Evolutionary conservation across 2,329 filamentous ascomycete genomes (phyloP), one percentile per base, ranked within the genome.

Genomic region (Colletotrichum endophyticum): DNA sequence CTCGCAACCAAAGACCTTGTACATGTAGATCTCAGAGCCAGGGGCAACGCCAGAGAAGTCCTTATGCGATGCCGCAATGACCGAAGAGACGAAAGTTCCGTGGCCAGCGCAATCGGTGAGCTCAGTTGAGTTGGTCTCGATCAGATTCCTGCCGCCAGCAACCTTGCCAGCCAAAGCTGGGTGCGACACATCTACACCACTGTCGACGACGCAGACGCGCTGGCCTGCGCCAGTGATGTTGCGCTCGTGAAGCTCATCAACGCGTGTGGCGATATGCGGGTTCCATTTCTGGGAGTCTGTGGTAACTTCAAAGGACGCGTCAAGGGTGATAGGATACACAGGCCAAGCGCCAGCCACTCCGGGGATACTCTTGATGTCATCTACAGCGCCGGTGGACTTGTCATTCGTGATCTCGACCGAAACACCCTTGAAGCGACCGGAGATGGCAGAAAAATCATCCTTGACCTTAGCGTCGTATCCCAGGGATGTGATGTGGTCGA

Each of bases 1-100:
- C 8, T 61, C 68, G 57, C 80, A 80, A 8, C 72, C 80, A 66
- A 81, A 81, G 70, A 81, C 71, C 62, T 80, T 80, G 77, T 81
- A 81, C 79, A 80, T 79, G 75, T 74, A 80, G 3, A 81, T 70
- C 53, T 79, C 72, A 5, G 79, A 75, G 22, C 72, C 80, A 6
- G 79, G 79, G 1, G 79, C 79, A 5, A 79, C 78, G 8, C 80
- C 80, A 6, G 69, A 27, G 32, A 80, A 76, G 66, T 77, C 72
- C 6, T 62, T 27, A 44, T 76, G 30, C 8, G 66, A 28, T 7
- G 68, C 72, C 16, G 62, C 76, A 16, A 75, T 76, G 16, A 79
- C 56, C 2, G 77, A 79, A 0, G 77, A 78, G 6, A 80, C 77
- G 68, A 79, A 80, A 0, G 79, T 79, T 5, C 79, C 79, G 56